Percentiles rank a stretch among this genome's conserved stretches.
Conservation (phyloP, 768 basidiomycete genomes). For the Mycena vitilis region DNA sequence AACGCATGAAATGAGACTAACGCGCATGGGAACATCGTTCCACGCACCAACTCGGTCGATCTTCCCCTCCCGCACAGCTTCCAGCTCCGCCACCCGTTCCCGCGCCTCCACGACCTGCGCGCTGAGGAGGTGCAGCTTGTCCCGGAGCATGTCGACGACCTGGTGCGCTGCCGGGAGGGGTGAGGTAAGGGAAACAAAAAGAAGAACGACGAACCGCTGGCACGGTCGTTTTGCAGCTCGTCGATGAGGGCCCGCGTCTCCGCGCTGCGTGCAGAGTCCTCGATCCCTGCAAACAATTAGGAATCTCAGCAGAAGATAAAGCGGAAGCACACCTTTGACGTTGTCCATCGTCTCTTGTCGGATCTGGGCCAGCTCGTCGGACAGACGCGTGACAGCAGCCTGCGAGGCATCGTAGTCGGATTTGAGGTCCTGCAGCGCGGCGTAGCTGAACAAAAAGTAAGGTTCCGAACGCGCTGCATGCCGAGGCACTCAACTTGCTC, state of each 20-base stretch:
- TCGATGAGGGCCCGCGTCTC: slow-evolving; percentile 44
- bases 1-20: neutral
- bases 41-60: slow-evolving; percentile 36
- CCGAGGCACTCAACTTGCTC: slow-evolving; percentile 33
- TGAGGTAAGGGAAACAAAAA: slow-evolving; percentile 3
- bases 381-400: slow-evolving; percentile 40
- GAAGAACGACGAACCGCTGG: slow-evolving; percentile 42
- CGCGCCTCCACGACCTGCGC: slow-evolving; percentile 57
- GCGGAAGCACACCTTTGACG: slow-evolving; percentile 42
- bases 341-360: slow-evolving; percentile 36
- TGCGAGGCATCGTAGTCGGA: slow-evolving; percentile 39
- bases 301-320: neutral
- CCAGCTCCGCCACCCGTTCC: slow-evolving; percentile 51
- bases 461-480: neutral
- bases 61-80: slow-evolving; percentile 38
- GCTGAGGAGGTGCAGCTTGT: slow-evolving; percentile 55
- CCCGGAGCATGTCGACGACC: slow-evolving; percentile 61
- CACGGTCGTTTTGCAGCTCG: slow-evolving; percentile 51
- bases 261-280: slow-evolving; percentile 41
- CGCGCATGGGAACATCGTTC: neutral
- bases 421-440: slow-evolving; percentile 45
- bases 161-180: slow-evolving; percentile 52
- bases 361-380: slow-evolving; percentile 41
- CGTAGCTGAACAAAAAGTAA: slow-evolving; percentile 37
- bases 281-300: slow-evolving; percentile 38